Conservation (phyloP, 306 rosid species). For the Medicago lupulina region DNA sequence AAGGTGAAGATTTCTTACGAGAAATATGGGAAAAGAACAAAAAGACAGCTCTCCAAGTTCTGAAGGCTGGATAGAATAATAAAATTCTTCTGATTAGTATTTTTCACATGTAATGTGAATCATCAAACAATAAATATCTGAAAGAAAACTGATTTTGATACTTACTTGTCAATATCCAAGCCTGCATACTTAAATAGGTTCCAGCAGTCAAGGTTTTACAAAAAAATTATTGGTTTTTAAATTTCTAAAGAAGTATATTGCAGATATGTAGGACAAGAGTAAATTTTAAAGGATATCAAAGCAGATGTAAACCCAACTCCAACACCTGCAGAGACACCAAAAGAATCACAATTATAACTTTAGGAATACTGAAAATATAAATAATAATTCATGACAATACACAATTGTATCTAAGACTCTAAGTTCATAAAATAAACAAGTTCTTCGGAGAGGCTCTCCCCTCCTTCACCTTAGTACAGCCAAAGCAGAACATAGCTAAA, state of each 20-base stretch:
- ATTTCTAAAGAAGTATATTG: constrained; percentile 32
- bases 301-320: constrained; percentile 99
- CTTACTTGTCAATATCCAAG: constrained; percentile 96
- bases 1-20: constrained; percentile 72
- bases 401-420: constrained; percentile 7
- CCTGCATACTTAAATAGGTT: constrained; percentile 99
- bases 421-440: constrained; percentile 6
- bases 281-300: constrained; percentile 85
- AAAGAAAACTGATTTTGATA: constrained; percentile 39
- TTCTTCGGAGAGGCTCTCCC: constrained; percentile 2
- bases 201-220: constrained; percentile 74
- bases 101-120: constrained; percentile 35
- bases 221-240: constrained; percentile 28
- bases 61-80: constrained; percentile 75
- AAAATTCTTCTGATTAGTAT: constrained; percentile 41
- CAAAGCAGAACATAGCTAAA: constrained; percentile 32
- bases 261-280: constrained; percentile 37
- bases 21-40: constrained; percentile 98
- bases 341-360: constrained; percentile 42
- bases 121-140: constrained; percentile 29
- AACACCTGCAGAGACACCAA: constrained; percentile 72
- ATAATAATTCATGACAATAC: constrained; percentile 24
- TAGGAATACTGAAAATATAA: constrained; percentile 38
- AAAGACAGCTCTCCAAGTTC: constrained; percentile 96
- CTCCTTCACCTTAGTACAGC: background rate